phyloP scores from a whole-genome alignment of 1,139 yeast species.

The Debaryomycetaceae sp. region DNA sequence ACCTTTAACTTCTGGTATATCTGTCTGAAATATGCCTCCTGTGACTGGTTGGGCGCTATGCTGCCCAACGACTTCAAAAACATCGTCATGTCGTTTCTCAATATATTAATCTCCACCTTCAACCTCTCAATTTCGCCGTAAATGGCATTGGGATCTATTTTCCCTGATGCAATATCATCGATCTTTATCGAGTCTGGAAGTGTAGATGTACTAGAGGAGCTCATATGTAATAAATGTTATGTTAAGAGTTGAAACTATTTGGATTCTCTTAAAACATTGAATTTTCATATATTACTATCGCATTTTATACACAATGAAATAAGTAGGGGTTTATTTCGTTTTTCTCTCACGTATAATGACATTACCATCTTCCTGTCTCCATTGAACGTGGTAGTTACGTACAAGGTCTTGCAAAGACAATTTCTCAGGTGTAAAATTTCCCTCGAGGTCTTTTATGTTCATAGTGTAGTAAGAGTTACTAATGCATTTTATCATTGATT shows the following conservation, averaged over 20 bases:
- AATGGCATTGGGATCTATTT: constrained; percentile 34
- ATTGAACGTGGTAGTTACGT: constrained; percentile 17
- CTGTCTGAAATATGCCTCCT: constrained; percentile 33
- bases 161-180: constrained; percentile 47
- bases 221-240: constrained; percentile 2
- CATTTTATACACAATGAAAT: neutral
- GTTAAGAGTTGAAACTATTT: neutral
- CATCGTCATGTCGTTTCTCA: constrained; percentile 43
- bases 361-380: constrained; percentile 25
- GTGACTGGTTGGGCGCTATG: constrained; percentile 33
- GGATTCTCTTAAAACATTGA: neutral
- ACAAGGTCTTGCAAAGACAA: constrained; percentile 17
- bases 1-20: constrained; percentile 29
- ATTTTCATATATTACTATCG: neutral
- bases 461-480: constrained; percentile 36
- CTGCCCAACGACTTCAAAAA: constrained; percentile 39
- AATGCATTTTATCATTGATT: constrained; percentile 27
- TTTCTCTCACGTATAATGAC: constrained; percentile 23
- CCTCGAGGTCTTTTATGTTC: constrained; percentile 17
- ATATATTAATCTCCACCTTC: constrained; percentile 41
- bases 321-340: constrained; percentile 5
- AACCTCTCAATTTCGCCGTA: constrained; percentile 41
- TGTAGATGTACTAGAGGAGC: constrained; percentile 9
- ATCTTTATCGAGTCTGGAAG: constrained; percentile 40
- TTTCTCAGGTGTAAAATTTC: constrained; percentile 27